These are phyloP conservation scores for Talaromyces piceae DNA, from an alignment of 2,329 filamentous ascomycete genomes.

Conservation along the genomic window DNA sequence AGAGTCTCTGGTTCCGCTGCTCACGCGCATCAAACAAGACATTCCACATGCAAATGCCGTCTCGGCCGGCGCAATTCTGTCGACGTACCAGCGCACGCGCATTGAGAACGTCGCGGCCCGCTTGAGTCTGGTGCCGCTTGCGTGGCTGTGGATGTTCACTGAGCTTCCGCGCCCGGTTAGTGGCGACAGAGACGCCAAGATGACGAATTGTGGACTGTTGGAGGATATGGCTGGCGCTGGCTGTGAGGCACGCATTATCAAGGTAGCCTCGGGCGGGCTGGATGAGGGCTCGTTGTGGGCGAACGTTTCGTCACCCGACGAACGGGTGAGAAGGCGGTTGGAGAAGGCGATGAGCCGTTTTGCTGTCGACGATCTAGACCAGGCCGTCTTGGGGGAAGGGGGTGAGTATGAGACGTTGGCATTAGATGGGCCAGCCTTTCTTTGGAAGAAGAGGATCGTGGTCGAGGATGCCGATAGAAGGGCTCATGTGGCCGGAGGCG, in stretches of 20 bases:
- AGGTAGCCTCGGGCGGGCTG: conserved; percentile 85
- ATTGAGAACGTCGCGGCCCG: conserved; percentile 85
- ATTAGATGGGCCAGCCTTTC: conserved; percentile 62
- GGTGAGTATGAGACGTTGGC: conserved; percentile 95
- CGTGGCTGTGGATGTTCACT: conserved; percentile 90
- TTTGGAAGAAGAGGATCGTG: conserved; percentile 67
- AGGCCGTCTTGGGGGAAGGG: conserved; percentile 79
- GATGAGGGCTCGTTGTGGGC: conserved; percentile 75
- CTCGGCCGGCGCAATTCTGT: conserved; percentile 84
- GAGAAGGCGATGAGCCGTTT: conserved; percentile 51
- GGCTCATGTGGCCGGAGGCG: conserved; percentile 62
- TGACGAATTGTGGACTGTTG: conserved; percentile 48
- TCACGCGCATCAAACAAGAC: conserved; percentile 56
- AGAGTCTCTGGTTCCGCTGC: conserved; percentile 71
- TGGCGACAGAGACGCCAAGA: conserved; percentile 15
- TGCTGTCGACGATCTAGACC: conserved; percentile 48
- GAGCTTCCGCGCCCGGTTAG: conserved; percentile 50
- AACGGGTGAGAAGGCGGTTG: conserved; percentile 40
- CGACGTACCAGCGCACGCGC: conserved; percentile 92
- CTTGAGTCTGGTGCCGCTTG: conserved; percentile 72
- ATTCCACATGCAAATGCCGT: conserved; percentile 82
- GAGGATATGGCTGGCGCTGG: conserved; percentile 72
- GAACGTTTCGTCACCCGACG: conserved; percentile 55
- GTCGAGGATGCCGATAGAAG: conserved; percentile 49
- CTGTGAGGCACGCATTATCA: conserved; percentile 85